Conservation (phyloP, 345 rosid genomes). For the Aegle marmelos region DNA sequence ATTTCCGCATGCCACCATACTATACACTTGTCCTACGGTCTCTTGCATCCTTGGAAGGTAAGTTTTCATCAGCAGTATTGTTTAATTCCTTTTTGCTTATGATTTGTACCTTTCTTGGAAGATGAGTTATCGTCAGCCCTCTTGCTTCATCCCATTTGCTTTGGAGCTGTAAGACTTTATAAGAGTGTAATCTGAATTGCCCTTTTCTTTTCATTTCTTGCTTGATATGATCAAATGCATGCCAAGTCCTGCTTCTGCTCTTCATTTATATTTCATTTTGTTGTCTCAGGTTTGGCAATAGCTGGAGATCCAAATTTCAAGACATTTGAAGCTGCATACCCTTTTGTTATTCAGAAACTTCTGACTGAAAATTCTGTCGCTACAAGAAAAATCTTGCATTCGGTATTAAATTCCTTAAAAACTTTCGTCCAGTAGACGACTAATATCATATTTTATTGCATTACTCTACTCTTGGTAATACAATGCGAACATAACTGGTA, state of each 20-base stretch:
- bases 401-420: slow-evolving; percentile 45
- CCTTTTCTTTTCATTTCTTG: neutral
- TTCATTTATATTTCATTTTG: slow-evolving; percentile 12
- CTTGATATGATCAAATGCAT: neutral
- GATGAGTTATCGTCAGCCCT: slow-evolving; percentile 35
- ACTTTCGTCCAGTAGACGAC: neutral
- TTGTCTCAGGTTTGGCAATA: slow-evolving; percentile 73
- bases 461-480: neutral
- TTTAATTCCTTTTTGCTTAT: neutral
- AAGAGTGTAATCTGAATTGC: neutral
- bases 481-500: neutral
- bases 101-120: slow-evolving; percentile 59
- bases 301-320: slow-evolving; percentile 77
- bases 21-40: slow-evolving; percentile 92
- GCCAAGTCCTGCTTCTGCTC: neutral
- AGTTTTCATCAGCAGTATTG: neutral
- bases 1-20: slow-evolving; percentile 95
- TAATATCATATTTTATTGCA: neutral
- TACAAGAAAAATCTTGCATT: slow-evolving; percentile 71
- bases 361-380: slow-evolving; percentile 74
- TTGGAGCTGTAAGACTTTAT: neutral
- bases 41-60: slow-evolving; percentile 96
- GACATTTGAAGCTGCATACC: slow-evolving; percentile 96
- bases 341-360: slow-evolving; percentile 78
- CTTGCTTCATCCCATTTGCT: neutral